phyloP scores from a whole-genome alignment of 495 filamentous ascomycete species.

The Hypoxylon fragiforme region DNA sequence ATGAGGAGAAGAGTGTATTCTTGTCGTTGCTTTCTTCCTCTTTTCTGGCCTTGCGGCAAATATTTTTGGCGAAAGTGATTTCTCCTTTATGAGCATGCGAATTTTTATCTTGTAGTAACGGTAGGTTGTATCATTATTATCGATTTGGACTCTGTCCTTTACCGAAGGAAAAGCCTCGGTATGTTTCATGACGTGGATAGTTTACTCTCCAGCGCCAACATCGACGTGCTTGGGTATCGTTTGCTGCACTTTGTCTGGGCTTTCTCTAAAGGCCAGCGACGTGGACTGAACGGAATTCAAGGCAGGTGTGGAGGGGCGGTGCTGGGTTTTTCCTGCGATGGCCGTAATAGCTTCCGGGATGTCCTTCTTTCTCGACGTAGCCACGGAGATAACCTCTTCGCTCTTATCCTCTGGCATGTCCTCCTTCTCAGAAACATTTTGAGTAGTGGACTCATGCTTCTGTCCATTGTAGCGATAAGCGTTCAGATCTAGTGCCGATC shows the following conservation, averaged over 20 bases:
- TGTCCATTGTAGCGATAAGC: constrained; percentile 32
- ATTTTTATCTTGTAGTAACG: too few relatives aligned
- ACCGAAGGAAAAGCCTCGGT: background rate
- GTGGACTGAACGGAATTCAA: constrained; percentile 38
- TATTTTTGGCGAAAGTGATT: too few relatives aligned
- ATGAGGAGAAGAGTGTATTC: too few relatives aligned
- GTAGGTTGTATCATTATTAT: too few relatives aligned
- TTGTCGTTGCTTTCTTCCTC: too few relatives aligned
- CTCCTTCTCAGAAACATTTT: constrained; percentile 60
- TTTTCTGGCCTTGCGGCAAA: too few relatives aligned
- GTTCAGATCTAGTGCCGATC: constrained; percentile 21
- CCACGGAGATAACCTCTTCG: constrained; percentile 69
- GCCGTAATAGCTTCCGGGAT: constrained; percentile 19
- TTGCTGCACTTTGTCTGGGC: constrained; percentile 52
- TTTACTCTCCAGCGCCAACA: constrained; percentile 36
- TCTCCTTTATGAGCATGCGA: too few relatives aligned
- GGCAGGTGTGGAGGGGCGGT: constrained; percentile 17
- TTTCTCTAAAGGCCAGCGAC: constrained; percentile 55
- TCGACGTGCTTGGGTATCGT: constrained; percentile 37
- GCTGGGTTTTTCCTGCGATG: background rate
- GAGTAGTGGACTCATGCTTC: constrained; percentile 5
- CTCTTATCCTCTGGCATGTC: constrained; percentile 74
- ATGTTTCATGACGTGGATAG: background rate
- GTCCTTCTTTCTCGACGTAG: constrained; percentile 47
- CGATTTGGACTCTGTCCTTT: background rate